Evolutionary conservation across 2,329 filamentous ascomycete species (phyloP), one percentile per base, ranked within the genome.

Genomic region (Verruconis gallopava): DNA sequence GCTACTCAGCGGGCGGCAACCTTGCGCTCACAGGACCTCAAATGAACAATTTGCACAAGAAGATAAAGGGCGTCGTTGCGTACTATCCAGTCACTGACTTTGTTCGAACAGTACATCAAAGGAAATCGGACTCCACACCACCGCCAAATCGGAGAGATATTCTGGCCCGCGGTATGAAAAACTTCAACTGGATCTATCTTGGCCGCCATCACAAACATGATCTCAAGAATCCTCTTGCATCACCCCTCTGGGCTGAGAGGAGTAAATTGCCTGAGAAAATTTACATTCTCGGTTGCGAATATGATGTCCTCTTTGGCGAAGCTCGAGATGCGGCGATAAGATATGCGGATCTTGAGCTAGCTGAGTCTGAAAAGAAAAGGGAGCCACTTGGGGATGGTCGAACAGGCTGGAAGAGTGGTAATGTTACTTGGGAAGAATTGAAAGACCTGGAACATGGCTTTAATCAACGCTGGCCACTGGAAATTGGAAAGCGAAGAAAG

Each of bases 1-100:
- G 71, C 9, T 73, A 68, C 53, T 69, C 66, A 22, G 69, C 70
- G 0, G 71, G 71, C 19, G 71, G 62, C 2, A 72, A 70, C 49
- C 55, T 74, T 1, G 50, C 63, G 1, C 54, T 73, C 1, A 53
- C 58, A 30, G n/a, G 25, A 9, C 25, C 25, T 30, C 25, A 30
- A n/a, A 9, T 30, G 25, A 30, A 30, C n/a, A n/a, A 30, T 30
- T 30, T 30, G 25, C 25, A 30, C 25, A 9, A 9, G 25, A 30
- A 30, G n/a, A 30, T 30, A 30, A 9, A n/a, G 6, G 25, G 9
- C n/a, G 25, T 30, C 25, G n/a, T 30, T n/a, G 25, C 25, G 6
- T 30, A 30, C n/a, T 30, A 9, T 30, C 25, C 25, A 9, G 25
- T 30, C 25, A 30, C 25, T 9, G 25, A 30, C 25, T 30, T 30